Conservation (phyloP, 192 early-diverging fungal species). For the Dissophora ornata region DNA sequence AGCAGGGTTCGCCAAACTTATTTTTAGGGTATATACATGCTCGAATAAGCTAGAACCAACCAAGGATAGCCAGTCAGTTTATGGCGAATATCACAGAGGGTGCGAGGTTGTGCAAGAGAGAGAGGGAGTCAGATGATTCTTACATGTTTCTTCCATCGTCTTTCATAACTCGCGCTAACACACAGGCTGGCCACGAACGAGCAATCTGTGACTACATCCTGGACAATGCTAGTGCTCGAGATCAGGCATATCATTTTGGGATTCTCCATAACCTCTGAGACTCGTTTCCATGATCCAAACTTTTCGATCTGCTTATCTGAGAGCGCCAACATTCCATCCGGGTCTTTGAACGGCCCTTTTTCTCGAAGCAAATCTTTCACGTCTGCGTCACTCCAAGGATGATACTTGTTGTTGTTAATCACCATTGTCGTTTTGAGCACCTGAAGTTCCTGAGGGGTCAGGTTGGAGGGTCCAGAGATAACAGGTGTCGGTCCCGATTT, state of each 20-base stretch:
- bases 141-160: constrained; percentile 77
- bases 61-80: background rate
- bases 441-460: constrained; percentile 30
- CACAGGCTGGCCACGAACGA: constrained; percentile 95
- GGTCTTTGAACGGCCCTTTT: constrained; percentile 65
- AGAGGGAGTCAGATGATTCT: background rate
- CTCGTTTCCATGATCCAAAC: constrained; percentile 87
- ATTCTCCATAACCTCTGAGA: constrained; percentile 73
- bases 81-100: background rate
- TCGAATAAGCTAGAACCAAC: constrained; percentile 74
- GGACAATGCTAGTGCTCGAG: constrained; percentile 75
- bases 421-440: constrained; percentile 52
- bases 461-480: constrained; percentile 31
- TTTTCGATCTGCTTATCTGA: constrained; percentile 78
- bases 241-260: constrained; percentile 76
- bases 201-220: constrained; percentile 95
- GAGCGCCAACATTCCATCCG: constrained; percentile 79
- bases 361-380: constrained; percentile 36
- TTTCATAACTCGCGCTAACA: constrained; percentile 85
- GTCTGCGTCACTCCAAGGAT: constrained; percentile 23
- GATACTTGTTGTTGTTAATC: constrained; percentile 48
- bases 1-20: constrained; percentile 73
- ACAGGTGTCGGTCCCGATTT: constrained; percentile 45
- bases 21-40: constrained; percentile 90
- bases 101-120: background rate